Evolutionary conservation across 2,329 filamentous ascomycete genomes (phyloP), one percentile per base, ranked within the genome.

Genomic region (Penicillium brevicompactum): DNA sequence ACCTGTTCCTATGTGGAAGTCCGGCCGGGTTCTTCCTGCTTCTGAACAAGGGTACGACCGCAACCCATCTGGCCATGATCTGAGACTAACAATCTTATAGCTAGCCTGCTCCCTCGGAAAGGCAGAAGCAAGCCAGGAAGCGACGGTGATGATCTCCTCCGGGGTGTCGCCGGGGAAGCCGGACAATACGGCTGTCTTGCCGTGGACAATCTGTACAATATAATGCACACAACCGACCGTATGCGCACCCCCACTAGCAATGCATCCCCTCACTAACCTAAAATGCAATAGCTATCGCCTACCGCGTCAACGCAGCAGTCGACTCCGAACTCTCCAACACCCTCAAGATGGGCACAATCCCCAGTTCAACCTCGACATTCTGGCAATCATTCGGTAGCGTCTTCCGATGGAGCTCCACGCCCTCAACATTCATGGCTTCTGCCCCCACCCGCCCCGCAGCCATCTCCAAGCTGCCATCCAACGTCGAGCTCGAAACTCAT

Each of bases 161-260:
- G 81, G 5, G 79, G 80, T 6, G 83, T 97, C 31, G 88, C 88
- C n/a, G 90, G 89, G n/a, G 84, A 91, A 40, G 82, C 82, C 16
- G 92, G 90, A 30, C 84, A 81, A 5, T 96, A 96, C 71, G 94
- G 94, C 16, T 97, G 94, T 71, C 79, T 97, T 27, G 91, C 93
- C 0, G 89, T 97, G 1, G 91, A 97, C 76, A 99, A 97, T 70
- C 84, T 99, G 53, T 99, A 97, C 80, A 99, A 99, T 67, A 84
- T 99, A 60, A 84, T 97, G 69, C 86, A 88, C 62, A 83, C 84
- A 32, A 87, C 87, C 57, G 86, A 89, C 59, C 86, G 75, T 78
- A 70, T 56, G 73, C 60, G 10, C 24, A 32, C 1, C 18, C 27
- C n/a, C 10, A 9, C n/a, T 58, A 83, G 86, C 63, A 84, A 86